Evolutionary conservation across 2,329 filamentous ascomycete species (phyloP), one percentile per base, ranked within the genome.

Genomic region (Botrytis fragariae): DNA sequence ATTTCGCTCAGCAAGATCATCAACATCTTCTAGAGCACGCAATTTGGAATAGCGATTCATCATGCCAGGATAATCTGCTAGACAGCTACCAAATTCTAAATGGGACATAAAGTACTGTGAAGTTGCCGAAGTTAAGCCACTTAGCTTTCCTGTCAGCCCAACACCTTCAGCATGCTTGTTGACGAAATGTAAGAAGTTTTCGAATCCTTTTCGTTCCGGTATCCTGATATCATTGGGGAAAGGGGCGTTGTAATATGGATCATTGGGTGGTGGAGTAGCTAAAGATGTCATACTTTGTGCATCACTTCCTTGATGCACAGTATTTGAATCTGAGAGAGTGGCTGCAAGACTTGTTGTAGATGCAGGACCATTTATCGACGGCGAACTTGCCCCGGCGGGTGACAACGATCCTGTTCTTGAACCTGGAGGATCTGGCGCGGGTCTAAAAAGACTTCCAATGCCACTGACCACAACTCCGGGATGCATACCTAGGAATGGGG

Each of bases 401-500:
- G 75, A 74, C 10, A 73, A 45, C 48, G 75, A 74, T n/a, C 74
- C 65, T 32, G 73, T 68, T 57, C 71, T 73, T 61, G 63, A 60
- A 20, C 74, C 70, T 6, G 80, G 79, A 65, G 80, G 79, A 63
- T 84, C 83, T 69, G 82, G 83, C 45, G 82, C 82, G 39, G 86
- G 83, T 51, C 84, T 84, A 81, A 97, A 96, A 18, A 97, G 86
- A 79, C 93, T 95, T 3, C 90, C 88, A 71, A 97, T 87, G 2
- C 94, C 93, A 54, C 92, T 92, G n/a, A 90, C 88, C 60, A 97
- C 88, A 60, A 98, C 92, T 9, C 95, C 93, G 1, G 94, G 94
- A 82, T 98, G 94, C 80, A 98, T 91, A 5, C 95, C 95, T 9
- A 97, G 85, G 74, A 97, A 94, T 0, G 95, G 95, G 0, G 93